A percentile compares a stretch with the other conserved stretches of the same genome.
Conservation (phyloP, 2,329 filamentous ascomycete genomes). For the Trichoderma sp. region DNA sequence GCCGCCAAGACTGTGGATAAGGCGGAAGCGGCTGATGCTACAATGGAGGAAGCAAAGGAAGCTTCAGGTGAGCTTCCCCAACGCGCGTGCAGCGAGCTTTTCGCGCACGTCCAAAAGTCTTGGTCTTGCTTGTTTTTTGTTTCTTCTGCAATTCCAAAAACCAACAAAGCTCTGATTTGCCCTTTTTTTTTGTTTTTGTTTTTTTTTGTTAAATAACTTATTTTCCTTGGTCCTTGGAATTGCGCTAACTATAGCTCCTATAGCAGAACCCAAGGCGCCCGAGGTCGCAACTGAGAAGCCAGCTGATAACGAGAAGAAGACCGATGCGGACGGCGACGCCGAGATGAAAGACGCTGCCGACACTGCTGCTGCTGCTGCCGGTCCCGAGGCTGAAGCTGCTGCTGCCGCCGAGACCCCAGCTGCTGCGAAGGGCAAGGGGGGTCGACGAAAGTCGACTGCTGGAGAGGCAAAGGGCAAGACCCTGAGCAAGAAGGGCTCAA, state of each 20-base stretch:
- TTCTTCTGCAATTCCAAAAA: background rate
- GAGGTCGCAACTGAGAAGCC: slow-evolving; percentile 39
- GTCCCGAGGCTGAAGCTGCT: slow-evolving; percentile 36
- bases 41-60: slow-evolving; percentile 38
- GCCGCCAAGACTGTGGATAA: slow-evolving; percentile 34
- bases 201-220: background rate
- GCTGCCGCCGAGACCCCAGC: slow-evolving; percentile 38
- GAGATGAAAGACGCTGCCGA: slow-evolving; percentile 56
- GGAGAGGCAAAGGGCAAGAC: slow-evolving; percentile 75
- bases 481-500: slow-evolving; percentile 82
- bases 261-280: slow-evolving; percentile 37
- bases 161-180: background rate
- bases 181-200: background rate
- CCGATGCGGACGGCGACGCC: slow-evolving; percentile 46
- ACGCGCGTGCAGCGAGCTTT: slow-evolving; percentile 18
- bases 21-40: slow-evolving; percentile 33
- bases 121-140: background rate
- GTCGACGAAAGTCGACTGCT: slow-evolving; percentile 74
- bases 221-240: background rate
- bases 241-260: slow-evolving; percentile 37
- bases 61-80: slow-evolving; percentile 39
- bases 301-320: slow-evolving; percentile 36
- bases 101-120: slow-evolving; percentile 21
- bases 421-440: slow-evolving; percentile 50
- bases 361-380: slow-evolving; percentile 37